Evolutionary conservation across 441 rosid species (phyloP).

Genomic region (Hypseocharis bilobata): DNA sequence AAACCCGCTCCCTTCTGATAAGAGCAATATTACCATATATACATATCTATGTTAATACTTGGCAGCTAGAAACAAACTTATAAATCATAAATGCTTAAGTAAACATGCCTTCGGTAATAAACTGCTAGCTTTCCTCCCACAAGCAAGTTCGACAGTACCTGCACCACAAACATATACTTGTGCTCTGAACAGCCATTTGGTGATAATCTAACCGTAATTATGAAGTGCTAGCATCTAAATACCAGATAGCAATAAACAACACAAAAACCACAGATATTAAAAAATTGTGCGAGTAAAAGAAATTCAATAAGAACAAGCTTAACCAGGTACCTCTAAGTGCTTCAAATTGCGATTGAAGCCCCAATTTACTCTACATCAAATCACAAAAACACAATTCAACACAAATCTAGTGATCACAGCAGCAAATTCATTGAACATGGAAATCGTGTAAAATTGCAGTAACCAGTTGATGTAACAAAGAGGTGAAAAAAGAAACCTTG

Average conservation of each 20-base stretch:
- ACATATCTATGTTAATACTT: neutral
- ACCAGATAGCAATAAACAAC: neutral
- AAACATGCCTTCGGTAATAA: conserved; percentile 31
- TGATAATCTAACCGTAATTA: neutral
- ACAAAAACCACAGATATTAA: neutral
- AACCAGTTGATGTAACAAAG: neutral
- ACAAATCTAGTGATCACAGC: neutral
- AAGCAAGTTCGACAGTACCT: conserved; percentile 24
- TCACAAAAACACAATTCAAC: conserved; percentile 5
- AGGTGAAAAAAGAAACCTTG: too few relatives aligned
- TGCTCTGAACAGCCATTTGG: neutral
- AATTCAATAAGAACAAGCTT: neutral
- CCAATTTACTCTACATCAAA: conserved; percentile 45
- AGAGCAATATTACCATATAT: conserved; percentile 18
- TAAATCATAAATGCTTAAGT: neutral
- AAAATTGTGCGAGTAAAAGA: neutral
- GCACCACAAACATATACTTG: conserved; percentile 4
- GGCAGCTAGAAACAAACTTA: neutral
- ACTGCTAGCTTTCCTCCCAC: conserved; percentile 13
- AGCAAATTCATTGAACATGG: neutral
- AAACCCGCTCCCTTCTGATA: conserved; percentile 28
- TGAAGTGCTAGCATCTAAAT: neutral
- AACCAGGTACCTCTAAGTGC: conserved; percentile 42
- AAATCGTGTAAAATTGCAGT: neutral
- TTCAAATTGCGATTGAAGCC: conserved; percentile 55